Conservation (phyloP, 2,329 filamentous ascomycete species). For the Moelleriella libera region DNA sequence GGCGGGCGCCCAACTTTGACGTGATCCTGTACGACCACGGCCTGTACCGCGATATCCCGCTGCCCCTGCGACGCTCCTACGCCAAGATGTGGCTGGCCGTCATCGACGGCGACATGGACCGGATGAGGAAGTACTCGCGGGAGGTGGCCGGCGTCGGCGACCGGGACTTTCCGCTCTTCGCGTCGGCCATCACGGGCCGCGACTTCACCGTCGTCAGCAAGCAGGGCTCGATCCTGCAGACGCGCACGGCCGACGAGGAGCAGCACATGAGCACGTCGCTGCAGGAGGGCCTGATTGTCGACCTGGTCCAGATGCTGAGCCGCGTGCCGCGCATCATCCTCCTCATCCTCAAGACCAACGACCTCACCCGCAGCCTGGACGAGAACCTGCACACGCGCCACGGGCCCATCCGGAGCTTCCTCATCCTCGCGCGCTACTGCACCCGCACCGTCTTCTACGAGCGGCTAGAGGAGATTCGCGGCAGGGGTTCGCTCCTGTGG, state of each 20-base stretch:
- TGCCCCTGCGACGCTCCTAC: constrained; percentile 66
- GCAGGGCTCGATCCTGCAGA: constrained; percentile 38
- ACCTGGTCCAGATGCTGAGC: constrained; percentile 77
- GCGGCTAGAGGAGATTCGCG: constrained; percentile 42
- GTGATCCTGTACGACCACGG: constrained; percentile 95
- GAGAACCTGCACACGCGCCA: constrained; percentile 70
- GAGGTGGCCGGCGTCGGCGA: constrained; percentile 83
- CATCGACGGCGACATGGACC: constrained; percentile 70
- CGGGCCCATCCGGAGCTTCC: constrained; percentile 49
- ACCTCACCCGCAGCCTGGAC: constrained; percentile 84
- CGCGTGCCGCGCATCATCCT: constrained; percentile 86
- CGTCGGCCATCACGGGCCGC: constrained; percentile 86
- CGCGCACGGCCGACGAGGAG: constrained; percentile 64
- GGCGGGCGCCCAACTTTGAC: constrained; percentile 67
- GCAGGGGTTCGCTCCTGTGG: constrained; percentile 40
- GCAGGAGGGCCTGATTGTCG: constrained; percentile 75
- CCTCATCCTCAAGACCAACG: constrained; percentile 94
- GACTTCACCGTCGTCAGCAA: constrained; percentile 67
- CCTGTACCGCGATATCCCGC: constrained; percentile 83
- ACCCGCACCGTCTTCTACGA: constrained; percentile 52
- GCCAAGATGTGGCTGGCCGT: constrained; percentile 97
- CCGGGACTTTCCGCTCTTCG: constrained; percentile 87
- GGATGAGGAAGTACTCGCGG: constrained; percentile 78
- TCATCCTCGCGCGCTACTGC: constrained; percentile 57
- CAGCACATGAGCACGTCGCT: constrained; percentile 73